A percentile compares a stretch with the other conserved stretches of the same genome.
Conservation (phyloP, 1,284 basidiomycete species). For the Marasmius oreades region DNA sequence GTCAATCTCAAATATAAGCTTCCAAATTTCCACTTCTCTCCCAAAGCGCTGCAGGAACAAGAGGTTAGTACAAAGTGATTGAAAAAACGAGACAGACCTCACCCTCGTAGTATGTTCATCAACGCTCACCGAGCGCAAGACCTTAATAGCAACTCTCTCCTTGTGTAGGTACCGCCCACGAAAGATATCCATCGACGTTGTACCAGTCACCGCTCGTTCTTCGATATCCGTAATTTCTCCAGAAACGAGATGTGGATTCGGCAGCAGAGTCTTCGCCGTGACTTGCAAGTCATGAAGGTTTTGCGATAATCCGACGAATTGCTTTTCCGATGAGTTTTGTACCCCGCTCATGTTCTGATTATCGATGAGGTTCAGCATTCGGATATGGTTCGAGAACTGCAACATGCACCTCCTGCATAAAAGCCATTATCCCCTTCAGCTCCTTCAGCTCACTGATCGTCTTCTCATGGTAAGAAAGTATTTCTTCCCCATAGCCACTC, state of each 20-base stretch:
- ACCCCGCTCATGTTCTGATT: slow-evolving; percentile 23
- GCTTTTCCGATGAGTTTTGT: slow-evolving; percentile 26
- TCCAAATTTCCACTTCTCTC: slow-evolving; percentile 50
- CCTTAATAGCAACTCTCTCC: slow-evolving; percentile 53
- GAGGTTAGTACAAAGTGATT: background rate
- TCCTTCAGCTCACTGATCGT: slow-evolving; percentile 27
- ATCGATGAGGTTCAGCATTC: background rate
- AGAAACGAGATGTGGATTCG: slow-evolving; percentile 40
- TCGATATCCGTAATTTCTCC: slow-evolving; percentile 47
- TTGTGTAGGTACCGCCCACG: slow-evolving; percentile 47
- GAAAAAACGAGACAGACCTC: slow-evolving; percentile 8
- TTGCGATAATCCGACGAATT: slow-evolving; percentile 38
- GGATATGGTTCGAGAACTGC: background rate
- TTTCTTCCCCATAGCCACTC: slow-evolving; percentile 14
- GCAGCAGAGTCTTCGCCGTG: slow-evolving; percentile 38
- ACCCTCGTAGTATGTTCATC: slow-evolving; percentile 39
- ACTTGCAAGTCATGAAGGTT: slow-evolving; percentile 46
- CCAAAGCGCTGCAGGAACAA: slow-evolving; percentile 38
- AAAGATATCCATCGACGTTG: slow-evolving; percentile 46
- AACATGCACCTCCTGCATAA: slow-evolving; percentile 41
- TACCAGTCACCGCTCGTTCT: slow-evolving; percentile 43
- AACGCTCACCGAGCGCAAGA: slow-evolving; percentile 44
- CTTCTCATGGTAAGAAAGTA: background rate
- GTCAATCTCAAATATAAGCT: slow-evolving; percentile 45
- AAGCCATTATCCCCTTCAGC: slow-evolving; percentile 34